These are phyloP conservation scores for Beverwykella pulmonaria DNA, from an alignment of 495 filamentous ascomycete species.

Conservation along the genomic window DNA sequence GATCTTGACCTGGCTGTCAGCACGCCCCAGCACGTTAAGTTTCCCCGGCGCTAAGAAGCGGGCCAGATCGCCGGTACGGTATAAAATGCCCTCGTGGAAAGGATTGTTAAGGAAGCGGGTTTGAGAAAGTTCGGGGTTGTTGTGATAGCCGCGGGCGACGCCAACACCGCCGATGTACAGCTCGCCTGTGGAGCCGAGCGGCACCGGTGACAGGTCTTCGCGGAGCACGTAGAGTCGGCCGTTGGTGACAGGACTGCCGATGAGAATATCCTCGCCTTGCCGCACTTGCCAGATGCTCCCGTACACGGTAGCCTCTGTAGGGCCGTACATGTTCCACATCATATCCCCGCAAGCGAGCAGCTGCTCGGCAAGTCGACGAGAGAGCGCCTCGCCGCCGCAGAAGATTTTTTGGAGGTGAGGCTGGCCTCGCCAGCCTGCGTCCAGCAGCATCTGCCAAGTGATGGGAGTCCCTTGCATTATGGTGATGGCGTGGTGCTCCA, in stretches of 20 bases:
- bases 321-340: conserved; percentile 41
- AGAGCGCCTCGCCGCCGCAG: conserved; percentile 38
- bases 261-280: conserved; percentile 17
- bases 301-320: conserved; percentile 44
- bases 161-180: conserved; percentile 49
- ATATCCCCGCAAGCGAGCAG: conserved; percentile 31
- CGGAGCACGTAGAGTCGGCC: neutral
- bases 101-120: conserved; percentile 46
- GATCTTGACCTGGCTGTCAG: conserved; percentile 56
- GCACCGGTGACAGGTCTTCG: conserved; percentile 31
- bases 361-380: conserved; percentile 37
- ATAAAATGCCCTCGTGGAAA: conserved; percentile 45
- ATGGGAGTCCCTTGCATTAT: conserved; percentile 42
- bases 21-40: conserved; percentile 54
- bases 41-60: conserved; percentile 50
- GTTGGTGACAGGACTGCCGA: neutral
- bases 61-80: conserved; percentile 59
- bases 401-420: conserved; percentile 34
- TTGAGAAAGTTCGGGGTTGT: conserved; percentile 44
- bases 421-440: conserved; percentile 32
- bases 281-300: conserved; percentile 31
- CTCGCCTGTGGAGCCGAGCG: conserved; percentile 42
- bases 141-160: conserved; percentile 49
- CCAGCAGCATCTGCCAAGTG: conserved; percentile 42
- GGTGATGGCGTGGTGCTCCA: conserved; percentile 36